phyloP scores from a whole-genome alignment of 805 yeast species.

The Schwanniomyces vanrijiae region DNA sequence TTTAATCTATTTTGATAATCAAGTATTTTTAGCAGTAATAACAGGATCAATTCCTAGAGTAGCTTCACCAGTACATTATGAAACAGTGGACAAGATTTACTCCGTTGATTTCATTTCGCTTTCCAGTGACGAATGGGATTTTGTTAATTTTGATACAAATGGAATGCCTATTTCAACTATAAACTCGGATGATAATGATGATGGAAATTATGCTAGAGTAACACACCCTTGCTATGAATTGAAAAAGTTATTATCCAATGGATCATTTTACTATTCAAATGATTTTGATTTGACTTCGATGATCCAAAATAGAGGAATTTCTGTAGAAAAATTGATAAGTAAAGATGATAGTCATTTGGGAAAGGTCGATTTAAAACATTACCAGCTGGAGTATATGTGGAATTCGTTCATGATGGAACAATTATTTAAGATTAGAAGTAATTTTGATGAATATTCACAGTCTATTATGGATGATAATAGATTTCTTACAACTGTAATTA shows the following conservation, averaged over 20 bases:
- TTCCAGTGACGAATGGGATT: conserved; percentile 77
- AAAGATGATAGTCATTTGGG: conserved; percentile 3
- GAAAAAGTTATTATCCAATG: conserved; percentile 74
- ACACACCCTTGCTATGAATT: conserved; percentile 82
- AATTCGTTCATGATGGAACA: conserved; percentile 88
- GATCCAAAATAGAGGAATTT: conserved; percentile 72
- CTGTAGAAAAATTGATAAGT: conserved; percentile 19
- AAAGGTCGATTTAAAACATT: conserved; percentile 35
- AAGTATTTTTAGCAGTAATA: conserved; percentile 75
- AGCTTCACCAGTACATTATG: conserved; percentile 79
- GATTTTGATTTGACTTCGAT: conserved; percentile 91
- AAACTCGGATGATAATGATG: conserved; percentile 31
- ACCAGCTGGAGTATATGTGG: conserved; percentile 94
- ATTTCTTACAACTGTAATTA: conserved; percentile 84
- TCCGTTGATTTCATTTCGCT: conserved; percentile 88
- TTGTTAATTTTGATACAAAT: conserved; percentile 60
- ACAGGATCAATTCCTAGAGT: conserved; percentile 68
- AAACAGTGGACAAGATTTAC: conserved; percentile 74
- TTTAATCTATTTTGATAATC: conserved; percentile 64
- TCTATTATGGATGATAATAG: conserved; percentile 68
- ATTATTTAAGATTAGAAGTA: conserved; percentile 69
- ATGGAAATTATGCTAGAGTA: conserved; percentile 17
- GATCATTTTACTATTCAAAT: conserved; percentile 89
- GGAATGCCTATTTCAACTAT: conserved; percentile 59
- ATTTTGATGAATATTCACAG: conserved; percentile 61